These are phyloP conservation scores for Rhypophila decipiens DNA, from an alignment of 495 filamentous ascomycete species.

Conservation along the genomic window DNA sequence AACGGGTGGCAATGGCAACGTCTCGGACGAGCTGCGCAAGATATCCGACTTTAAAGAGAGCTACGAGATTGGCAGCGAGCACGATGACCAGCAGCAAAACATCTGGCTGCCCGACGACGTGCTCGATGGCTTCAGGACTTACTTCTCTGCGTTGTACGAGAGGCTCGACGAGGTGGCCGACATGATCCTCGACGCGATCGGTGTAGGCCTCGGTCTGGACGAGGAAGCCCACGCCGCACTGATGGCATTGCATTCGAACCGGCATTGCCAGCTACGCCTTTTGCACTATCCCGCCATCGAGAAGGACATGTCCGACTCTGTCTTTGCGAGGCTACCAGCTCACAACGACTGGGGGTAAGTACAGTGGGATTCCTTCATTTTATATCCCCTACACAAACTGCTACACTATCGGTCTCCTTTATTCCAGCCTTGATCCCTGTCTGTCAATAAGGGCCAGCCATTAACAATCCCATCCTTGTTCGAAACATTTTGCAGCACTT, in stretches of 20 bases:
- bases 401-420: too few relatives aligned
- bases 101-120: constrained; percentile 56
- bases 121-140: constrained; percentile 51
- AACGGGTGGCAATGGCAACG: not conserved
- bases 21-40: constrained; percentile 11
- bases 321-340: constrained; percentile 42
- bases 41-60: constrained; percentile 35
- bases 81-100: constrained; percentile 51
- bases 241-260: constrained; percentile 31
- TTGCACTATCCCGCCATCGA: constrained; percentile 44
- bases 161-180: constrained; percentile 38
- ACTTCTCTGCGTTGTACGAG: constrained; percentile 51
- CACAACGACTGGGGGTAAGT: constrained; percentile 40
- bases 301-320: constrained; percentile 34
- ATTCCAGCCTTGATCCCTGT: too few relatives aligned
- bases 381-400: too few relatives aligned
- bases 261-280: constrained; percentile 54
- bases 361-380: too few relatives aligned
- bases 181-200: constrained; percentile 39
- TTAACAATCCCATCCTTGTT: too few relatives aligned
- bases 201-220: constrained; percentile 42
- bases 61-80: constrained; percentile 59
- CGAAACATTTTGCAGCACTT: constrained; percentile 26
- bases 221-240: constrained; percentile 33
- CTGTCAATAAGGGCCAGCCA: too few relatives aligned